These are phyloP conservation scores for Babesia gibsoni DNA, from an alignment of 169 alveolate genomes.

Conservation along the genomic window DNA sequence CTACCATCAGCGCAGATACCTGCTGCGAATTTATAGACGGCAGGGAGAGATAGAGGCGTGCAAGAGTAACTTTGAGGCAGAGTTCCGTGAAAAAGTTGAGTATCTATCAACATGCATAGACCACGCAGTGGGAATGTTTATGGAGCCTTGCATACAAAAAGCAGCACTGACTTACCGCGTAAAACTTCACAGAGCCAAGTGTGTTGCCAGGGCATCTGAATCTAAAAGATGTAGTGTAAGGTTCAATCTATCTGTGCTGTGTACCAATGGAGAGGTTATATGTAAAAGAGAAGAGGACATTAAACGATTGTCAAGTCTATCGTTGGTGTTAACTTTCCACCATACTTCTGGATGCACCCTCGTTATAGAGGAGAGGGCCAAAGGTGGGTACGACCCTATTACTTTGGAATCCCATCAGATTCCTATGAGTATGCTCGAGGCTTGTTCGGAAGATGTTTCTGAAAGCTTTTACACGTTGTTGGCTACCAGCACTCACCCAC, in stretches of 20 bases:
- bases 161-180: conserved; percentile 53
- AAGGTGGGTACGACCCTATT: neutral
- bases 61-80: conserved; percentile 40
- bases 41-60: conserved; percentile 68
- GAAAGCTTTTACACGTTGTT: conserved; percentile 19
- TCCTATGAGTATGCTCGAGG: conserved; percentile 10
- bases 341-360: neutral
- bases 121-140: conserved; percentile 38
- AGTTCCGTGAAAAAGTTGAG: conserved; percentile 36
- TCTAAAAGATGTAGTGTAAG: neutral
- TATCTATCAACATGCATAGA: conserved; percentile 46
- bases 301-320: neutral
- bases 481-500: conserved; percentile 20
- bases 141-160: conserved; percentile 65
- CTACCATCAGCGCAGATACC: conserved; percentile 61
- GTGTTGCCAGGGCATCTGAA: neutral
- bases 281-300: neutral
- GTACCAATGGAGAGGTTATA: neutral
- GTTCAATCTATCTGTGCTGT: conserved; percentile 9
- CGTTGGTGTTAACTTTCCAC: neutral
- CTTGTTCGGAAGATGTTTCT: conserved; percentile 23
- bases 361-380: neutral
- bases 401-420: neutral
- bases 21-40: conserved; percentile 58
- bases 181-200: conserved; percentile 11